Conservation (phyloP, 2,329 filamentous ascomycete species). For the Beauveria bassiana region DNA sequence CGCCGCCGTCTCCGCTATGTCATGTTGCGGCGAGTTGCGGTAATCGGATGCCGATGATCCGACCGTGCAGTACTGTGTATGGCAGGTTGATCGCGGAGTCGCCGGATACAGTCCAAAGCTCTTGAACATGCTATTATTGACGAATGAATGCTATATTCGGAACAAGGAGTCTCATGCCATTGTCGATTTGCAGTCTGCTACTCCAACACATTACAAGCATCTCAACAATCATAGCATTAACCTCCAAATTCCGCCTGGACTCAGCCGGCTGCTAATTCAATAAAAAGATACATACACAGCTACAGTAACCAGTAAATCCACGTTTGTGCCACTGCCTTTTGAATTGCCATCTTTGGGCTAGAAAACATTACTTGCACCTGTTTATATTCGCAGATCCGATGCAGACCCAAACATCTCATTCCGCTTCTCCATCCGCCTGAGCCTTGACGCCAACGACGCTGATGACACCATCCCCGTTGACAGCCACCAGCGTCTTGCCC, state of each 20-base stretch:
- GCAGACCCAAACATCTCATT: not conserved
- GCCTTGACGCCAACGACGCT: constrained; percentile 57
- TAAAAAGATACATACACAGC: not conserved
- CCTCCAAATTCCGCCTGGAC: not conserved
- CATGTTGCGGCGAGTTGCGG: no score
- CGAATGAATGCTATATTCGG: no score
- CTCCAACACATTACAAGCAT: no score
- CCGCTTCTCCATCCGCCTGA: constrained; percentile 13
- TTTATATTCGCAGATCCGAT: not conserved
- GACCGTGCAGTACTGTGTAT: no score
- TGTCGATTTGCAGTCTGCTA: no score
- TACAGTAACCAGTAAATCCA: not conserved
- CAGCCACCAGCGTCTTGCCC: constrained; percentile 65
- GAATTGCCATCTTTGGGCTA: not conserved
- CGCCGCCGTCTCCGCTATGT: no score
- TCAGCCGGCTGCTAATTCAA: not conserved
- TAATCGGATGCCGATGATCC: no score
- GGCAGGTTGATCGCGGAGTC: no score
- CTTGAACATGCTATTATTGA: no score
- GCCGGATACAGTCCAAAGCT: no score
- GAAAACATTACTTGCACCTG: not conserved
- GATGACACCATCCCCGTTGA: constrained; percentile 68
- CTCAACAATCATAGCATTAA: not conserved
- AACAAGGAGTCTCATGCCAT: no score
- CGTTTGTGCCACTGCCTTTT: not conserved